phyloP scores from a whole-genome alignment of 2,329 filamentous ascomycete species.

The Verruconis gallopava region DNA sequence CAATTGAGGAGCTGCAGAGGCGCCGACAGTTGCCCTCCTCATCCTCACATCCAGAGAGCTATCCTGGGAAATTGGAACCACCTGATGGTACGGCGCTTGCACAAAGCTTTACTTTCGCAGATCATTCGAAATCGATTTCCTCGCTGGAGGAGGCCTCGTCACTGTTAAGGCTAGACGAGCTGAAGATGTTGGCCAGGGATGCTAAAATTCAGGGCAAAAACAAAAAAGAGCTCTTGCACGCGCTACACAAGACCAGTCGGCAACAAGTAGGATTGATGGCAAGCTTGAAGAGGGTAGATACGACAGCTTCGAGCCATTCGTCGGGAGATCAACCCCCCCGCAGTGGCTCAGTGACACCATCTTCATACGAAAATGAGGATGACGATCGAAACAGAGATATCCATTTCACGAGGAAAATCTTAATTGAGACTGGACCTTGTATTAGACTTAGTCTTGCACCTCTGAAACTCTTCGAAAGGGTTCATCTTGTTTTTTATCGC shows the following conservation, averaged over 20 bases:
- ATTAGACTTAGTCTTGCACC: constrained; percentile 62
- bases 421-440: constrained; percentile 66
- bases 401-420: constrained; percentile 51
- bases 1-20: constrained; percentile 52
- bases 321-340: constrained; percentile 1
- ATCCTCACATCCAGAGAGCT: constrained; percentile 20
- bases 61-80: constrained; percentile 36
- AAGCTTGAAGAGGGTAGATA: constrained; percentile 52
- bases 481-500: constrained; percentile 90
- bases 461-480: constrained; percentile 77
- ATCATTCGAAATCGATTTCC: constrained; percentile 59
- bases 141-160: constrained; percentile 73
- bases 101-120: constrained; percentile 61
- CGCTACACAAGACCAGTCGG: constrained; percentile 60
- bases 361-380: background rate
- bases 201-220: constrained; percentile 78
- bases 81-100: constrained; percentile 38
- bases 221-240: constrained; percentile 64
- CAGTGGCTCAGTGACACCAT: background rate
- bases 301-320: constrained; percentile 33
- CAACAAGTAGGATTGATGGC: constrained; percentile 62
- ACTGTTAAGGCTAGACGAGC: constrained; percentile 72
- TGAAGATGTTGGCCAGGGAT: constrained; percentile 74
- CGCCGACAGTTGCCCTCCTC: constrained; percentile 40
- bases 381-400: constrained; percentile 50